Evolutionary conservation across 2,329 filamentous ascomycete species (phyloP).

Genomic region (Cytospora chrysosperma): DNA sequence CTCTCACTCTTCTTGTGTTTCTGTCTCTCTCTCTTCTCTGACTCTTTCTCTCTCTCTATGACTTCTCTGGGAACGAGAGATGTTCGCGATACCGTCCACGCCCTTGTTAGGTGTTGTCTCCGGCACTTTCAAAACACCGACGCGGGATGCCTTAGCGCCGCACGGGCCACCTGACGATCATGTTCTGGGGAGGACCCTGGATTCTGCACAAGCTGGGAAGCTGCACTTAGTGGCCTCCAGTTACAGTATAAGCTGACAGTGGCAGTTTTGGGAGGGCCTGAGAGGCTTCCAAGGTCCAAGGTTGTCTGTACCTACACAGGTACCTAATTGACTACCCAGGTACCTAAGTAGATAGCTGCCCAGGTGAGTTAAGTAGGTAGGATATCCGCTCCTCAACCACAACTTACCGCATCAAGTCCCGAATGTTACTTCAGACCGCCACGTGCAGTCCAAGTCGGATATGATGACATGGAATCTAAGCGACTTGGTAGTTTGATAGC

Average conservation of each 20-base stretch:
- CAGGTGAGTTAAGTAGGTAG: not conserved
- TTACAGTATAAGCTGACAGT: no score
- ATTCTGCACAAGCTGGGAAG: not conserved
- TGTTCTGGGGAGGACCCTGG: constrained; percentile 3
- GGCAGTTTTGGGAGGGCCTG: not conserved
- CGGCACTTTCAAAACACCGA: constrained; percentile 8
- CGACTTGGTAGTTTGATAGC: not conserved
- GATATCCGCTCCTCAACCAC: no score
- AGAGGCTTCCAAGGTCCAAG: no score
- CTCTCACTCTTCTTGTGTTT: no score
- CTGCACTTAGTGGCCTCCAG: not conserved
- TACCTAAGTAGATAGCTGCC: no score
- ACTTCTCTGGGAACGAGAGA: not conserved
- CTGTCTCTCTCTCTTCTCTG: no score
- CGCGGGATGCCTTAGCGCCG: not conserved
- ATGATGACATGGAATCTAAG: not conserved
- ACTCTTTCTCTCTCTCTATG: not conserved
- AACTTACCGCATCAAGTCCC: no score
- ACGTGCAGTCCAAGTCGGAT: not conserved
- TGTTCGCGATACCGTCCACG: not conserved
- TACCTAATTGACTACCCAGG: not conserved
- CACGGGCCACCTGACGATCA: constrained; percentile 2
- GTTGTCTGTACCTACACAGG: not conserved
- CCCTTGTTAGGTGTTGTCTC: not conserved
- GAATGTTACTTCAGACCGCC: not conserved